These are phyloP conservation scores for Pseudopyrenochaeta lycopersici DNA, from an alignment of 2,329 filamentous ascomycete genomes.

Conservation along the genomic window DNA sequence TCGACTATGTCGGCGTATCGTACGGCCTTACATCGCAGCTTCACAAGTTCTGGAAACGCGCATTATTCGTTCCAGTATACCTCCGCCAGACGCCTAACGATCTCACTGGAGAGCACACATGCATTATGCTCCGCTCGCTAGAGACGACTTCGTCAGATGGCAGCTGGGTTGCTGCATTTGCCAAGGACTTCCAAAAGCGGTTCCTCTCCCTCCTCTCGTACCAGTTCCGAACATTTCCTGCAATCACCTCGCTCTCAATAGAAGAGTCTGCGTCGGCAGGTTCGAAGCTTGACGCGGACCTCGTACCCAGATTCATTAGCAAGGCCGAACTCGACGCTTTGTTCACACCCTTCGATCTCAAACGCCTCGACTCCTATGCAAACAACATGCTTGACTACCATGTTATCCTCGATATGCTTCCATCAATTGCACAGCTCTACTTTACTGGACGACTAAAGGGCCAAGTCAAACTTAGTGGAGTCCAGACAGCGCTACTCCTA, in stretches of 20 bases:
- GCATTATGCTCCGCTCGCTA: conserved; percentile 92
- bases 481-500: conserved; percentile 88
- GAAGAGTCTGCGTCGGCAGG: conserved; percentile 84
- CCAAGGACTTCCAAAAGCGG: conserved; percentile 92
- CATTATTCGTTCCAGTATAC: conserved; percentile 87
- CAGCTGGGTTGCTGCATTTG: conserved; percentile 89
- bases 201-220: conserved; percentile 91
- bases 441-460: conserved; percentile 79
- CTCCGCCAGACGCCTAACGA: conserved; percentile 95
- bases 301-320: conserved; percentile 66
- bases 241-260: conserved; percentile 82
- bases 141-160: conserved; percentile 65
- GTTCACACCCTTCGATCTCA: conserved; percentile 92
- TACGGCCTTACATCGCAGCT: conserved; percentile 88
- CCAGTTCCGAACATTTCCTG: conserved; percentile 85
- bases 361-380: conserved; percentile 92
- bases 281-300: conserved; percentile 67
- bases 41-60: conserved; percentile 97
- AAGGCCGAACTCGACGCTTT: conserved; percentile 79
- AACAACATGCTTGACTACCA: conserved; percentile 99
- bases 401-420: conserved; percentile 92
- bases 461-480: conserved; percentile 75
- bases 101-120: conserved; percentile 95
- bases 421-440: conserved; percentile 81
- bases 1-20: conserved; percentile 95